Percentiles rank a stretch among this genome's conserved stretches.
Evolutionary conservation across 2,329 filamentous ascomycete species (phyloP).

Genomic region (Talaromyces sp.): DNA sequence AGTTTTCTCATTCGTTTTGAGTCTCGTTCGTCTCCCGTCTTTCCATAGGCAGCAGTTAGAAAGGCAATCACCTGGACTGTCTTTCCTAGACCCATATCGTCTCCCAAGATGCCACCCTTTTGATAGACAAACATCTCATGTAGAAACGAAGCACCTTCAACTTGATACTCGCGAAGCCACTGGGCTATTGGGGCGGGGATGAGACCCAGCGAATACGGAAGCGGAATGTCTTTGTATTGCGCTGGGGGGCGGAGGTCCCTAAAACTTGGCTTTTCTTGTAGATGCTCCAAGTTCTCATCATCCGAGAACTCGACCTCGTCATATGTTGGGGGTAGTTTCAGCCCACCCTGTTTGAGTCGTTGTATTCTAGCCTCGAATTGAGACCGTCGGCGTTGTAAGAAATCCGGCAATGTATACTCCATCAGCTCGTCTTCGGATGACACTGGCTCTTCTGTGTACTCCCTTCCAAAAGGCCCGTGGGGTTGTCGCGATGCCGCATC

Average conservation of each 20-base stretch:
- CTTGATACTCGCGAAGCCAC: slow-evolving; percentile 86
- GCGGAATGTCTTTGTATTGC: slow-evolving; percentile 67
- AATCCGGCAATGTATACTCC: slow-evolving; percentile 63
- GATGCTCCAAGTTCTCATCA: slow-evolving; percentile 55
- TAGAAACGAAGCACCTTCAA: slow-evolving; percentile 77
- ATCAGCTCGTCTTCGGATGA: slow-evolving; percentile 52
- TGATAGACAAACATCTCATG: slow-evolving; percentile 89
- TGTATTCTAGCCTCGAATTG: slow-evolving; percentile 62
- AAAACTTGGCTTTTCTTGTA: slow-evolving; percentile 68
- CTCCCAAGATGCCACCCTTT: slow-evolving; percentile 81
- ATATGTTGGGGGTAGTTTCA: slow-evolving; percentile 74
- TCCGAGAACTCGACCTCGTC: slow-evolving; percentile 72
- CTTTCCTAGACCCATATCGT: slow-evolving; percentile 97
- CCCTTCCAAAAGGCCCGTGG: slow-evolving; percentile 29
- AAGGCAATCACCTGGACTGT: slow-evolving; percentile 96
- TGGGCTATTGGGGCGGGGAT: slow-evolving; percentile 88
- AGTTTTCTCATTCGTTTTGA: slow-evolving; percentile 83
- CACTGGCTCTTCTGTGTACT: slow-evolving; percentile 24
- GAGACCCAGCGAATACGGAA: slow-evolving; percentile 70
- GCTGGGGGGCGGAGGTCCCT: slow-evolving; percentile 57
- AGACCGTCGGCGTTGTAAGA: slow-evolving; percentile 63
- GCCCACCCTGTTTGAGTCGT: slow-evolving; percentile 59
- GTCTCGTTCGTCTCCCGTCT: slow-evolving; percentile 84
- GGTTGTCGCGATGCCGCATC: slow-evolving; percentile 5
- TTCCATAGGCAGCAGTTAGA: slow-evolving; percentile 84